phyloP scores from a whole-genome alignment of 2,329 filamentous ascomycete species.

The Pestalotiopsis sp. region DNA sequence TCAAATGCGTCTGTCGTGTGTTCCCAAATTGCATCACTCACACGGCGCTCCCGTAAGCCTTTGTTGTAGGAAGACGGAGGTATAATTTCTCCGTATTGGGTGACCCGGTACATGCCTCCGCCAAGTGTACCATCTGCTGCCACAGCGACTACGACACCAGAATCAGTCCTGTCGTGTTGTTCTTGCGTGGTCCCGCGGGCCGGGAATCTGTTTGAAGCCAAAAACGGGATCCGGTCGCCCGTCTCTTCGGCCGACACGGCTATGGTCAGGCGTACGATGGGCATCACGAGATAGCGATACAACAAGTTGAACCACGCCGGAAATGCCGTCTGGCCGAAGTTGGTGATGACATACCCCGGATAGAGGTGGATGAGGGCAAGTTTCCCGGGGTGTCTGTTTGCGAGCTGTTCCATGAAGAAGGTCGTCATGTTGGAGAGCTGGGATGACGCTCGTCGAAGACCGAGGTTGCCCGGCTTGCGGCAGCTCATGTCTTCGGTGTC shows the following conservation, averaged over 20 bases:
- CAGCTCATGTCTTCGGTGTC: constrained; percentile 6
- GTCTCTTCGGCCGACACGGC: constrained; percentile 1
- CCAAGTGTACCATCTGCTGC: constrained; percentile 6
- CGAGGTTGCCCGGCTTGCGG: neutral
- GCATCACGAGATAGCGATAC: neutral
- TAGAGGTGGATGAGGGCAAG: constrained; percentile 8
- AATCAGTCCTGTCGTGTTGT: neutral
- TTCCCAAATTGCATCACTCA: constrained; percentile 1
- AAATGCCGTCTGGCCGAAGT: neutral
- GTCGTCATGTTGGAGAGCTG: constrained; percentile 14
- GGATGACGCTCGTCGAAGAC: neutral
- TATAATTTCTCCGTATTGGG: neutral
- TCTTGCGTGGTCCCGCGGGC: neutral
- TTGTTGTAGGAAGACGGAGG: neutral
- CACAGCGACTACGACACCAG: neutral
- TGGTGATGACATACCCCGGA: constrained; percentile 7
- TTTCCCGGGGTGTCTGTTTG: neutral
- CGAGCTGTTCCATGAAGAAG: constrained; percentile 4
- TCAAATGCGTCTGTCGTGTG: constrained; percentile 11
- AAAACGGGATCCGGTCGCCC: neutral
- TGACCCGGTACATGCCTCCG: constrained; percentile 1
- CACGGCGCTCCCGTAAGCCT: neutral
- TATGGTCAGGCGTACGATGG: neutral
- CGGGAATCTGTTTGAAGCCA: constrained; percentile 7
- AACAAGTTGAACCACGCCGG: constrained; percentile 12